Conservation (phyloP, 192 early-diverging fungal genomes). For the Coemansia aciculifera region DNA sequence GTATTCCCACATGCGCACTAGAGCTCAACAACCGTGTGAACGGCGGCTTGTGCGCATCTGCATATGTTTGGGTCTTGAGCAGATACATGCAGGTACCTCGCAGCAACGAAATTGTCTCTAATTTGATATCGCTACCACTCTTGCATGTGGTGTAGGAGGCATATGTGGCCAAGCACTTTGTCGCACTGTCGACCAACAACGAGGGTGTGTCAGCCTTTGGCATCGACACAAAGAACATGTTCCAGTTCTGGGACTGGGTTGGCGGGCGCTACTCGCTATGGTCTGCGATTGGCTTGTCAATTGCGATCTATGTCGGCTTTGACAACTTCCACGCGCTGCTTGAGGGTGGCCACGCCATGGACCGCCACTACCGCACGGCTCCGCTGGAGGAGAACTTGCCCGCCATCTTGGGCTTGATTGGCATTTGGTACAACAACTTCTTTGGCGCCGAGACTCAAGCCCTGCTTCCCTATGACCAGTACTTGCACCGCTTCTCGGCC, state of each 20-base stretch:
- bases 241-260: conserved; percentile 99
- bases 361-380: conserved; percentile 88
- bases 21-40: not conserved
- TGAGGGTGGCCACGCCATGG: conserved; percentile 93
- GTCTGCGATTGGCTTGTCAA: conserved; percentile 98
- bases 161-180: conserved; percentile 99
- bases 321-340: conserved; percentile 93
- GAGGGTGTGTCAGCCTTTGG: conserved; percentile 88
- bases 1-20: conserved; percentile 10
- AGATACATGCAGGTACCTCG: conserved; percentile 11
- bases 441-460: conserved; percentile 91
- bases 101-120: not conserved
- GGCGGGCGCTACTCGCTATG: conserved; percentile 98
- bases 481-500: conserved; percentile 95
- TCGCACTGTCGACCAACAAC: conserved; percentile 95
- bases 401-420: conserved; percentile 82
- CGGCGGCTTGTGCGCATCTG: not conserved
- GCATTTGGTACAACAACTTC: conserved; percentile 99
- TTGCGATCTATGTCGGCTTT: conserved; percentile 91
- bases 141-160: conserved; percentile 39
- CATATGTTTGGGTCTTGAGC: conserved; percentile 5
- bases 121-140: not conserved
- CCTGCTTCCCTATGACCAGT: conserved; percentile 98
- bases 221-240: conserved; percentile 97
- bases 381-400: conserved; percentile 94